Percentiles rank a stretch among this genome's conserved stretches.
Evolutionary conservation across 1,284 basidiomycete species (phyloP).

Genomic region (Cronartium quercuum): DNA sequence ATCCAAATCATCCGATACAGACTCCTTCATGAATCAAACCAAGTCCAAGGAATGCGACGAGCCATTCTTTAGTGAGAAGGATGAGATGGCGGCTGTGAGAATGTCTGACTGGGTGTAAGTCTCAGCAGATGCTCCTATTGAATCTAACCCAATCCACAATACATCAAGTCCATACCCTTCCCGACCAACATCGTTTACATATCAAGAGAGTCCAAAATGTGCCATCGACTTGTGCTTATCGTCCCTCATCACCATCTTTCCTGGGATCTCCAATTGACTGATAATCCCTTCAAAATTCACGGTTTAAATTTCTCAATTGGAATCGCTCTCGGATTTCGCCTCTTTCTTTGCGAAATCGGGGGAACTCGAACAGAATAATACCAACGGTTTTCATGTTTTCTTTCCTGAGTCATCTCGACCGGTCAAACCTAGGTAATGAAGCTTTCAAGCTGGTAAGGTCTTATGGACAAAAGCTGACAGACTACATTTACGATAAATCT

Average conservation of each 20-base stretch:
- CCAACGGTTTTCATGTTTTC: conserved; percentile 23
- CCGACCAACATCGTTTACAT: no score
- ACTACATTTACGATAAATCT: no score
- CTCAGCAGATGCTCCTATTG: not conserved
- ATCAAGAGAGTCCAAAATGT: no score
- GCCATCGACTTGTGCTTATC: no score
- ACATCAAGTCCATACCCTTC: no score
- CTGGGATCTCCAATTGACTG: no score
- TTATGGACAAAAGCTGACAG: not conserved
- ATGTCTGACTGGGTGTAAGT: conserved; percentile 2
- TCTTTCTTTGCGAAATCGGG: no score
- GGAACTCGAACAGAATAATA: conserved; percentile 5
- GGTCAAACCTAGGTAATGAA: conserved; percentile 25
- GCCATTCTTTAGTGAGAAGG: not conserved
- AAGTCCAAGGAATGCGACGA: not conserved
- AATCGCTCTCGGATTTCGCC: no score
- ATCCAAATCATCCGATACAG: not conserved
- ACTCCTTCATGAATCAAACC: not conserved
- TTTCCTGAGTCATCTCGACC: conserved; percentile 36
- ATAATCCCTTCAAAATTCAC: no score
- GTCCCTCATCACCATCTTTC: no score
- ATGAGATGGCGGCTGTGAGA: not conserved
- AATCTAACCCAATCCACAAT: not conserved
- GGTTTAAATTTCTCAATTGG: no score
- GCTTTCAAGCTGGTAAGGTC: not conserved